These are phyloP conservation scores for Claviceps monticola DNA, from an alignment of 2,329 filamentous ascomycete species.

Conservation along the genomic window DNA sequence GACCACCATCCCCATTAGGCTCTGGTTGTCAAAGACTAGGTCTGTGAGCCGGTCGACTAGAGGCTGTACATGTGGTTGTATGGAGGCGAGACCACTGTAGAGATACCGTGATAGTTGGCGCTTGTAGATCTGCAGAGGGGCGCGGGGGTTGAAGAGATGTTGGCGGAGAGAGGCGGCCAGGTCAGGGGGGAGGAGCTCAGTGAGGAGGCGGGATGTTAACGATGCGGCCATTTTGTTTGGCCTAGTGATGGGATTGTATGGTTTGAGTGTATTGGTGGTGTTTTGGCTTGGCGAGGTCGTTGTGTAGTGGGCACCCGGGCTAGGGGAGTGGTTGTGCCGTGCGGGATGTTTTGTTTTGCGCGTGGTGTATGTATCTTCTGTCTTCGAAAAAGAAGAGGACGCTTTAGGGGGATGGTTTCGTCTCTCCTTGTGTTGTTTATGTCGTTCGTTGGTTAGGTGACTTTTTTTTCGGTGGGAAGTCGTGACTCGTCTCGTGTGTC, in stretches of 20 bases:
- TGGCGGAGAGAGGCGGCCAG: constrained; percentile 29
- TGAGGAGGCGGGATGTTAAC: constrained; percentile 21
- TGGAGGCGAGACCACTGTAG: constrained; percentile 15
- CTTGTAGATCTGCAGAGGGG: constrained; percentile 28
- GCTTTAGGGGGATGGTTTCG: too few species aligned
- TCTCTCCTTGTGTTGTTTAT: too few species aligned
- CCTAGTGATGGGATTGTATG: not conserved
- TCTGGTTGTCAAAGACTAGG: constrained; percentile 21
- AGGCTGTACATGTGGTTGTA: constrained; percentile 29
- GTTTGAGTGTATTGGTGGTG: not conserved
- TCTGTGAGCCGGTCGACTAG: constrained; percentile 25
- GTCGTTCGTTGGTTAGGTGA: too few species aligned
- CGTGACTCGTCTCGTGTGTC: too few species aligned
- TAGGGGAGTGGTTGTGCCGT: too few species aligned
- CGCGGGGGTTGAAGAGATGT: constrained; percentile 32
- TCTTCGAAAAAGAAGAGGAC: too few species aligned
- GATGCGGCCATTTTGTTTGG: constrained; percentile 16
- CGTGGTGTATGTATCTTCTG: too few species aligned
- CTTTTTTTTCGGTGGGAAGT: too few species aligned
- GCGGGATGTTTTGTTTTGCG: too few species aligned
- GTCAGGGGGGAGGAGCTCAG: constrained; percentile 30
- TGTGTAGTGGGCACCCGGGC: too few species aligned
- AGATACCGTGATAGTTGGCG: constrained; percentile 19
- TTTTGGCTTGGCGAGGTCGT: not conserved
- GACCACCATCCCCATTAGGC: constrained; percentile 17